phyloP scores from a whole-genome alignment of 805 yeast genomes.

The Candida pini region DNA sequence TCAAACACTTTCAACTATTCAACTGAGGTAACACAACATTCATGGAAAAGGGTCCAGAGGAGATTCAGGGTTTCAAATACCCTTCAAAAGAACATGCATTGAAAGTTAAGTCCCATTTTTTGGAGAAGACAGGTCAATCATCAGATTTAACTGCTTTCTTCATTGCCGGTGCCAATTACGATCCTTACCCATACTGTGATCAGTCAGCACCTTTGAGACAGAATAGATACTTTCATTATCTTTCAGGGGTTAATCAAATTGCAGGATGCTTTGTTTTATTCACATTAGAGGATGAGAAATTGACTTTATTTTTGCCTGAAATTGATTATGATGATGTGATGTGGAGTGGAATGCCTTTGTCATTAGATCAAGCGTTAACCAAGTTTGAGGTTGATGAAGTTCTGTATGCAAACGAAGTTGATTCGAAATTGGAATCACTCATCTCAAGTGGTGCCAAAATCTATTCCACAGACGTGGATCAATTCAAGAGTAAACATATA shows the following conservation, averaged over 20 bases:
- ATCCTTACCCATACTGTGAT: slow-evolving; percentile 71
- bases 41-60: slow-evolving; percentile 17
- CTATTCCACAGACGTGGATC: slow-evolving; percentile 53
- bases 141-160: slow-evolving; percentile 34
- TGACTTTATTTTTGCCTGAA: slow-evolving; percentile 74
- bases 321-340: slow-evolving; percentile 84
- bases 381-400: slow-evolving; percentile 82
- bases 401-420: slow-evolving; percentile 50
- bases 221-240: slow-evolving; percentile 82
- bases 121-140: slow-evolving; percentile 14
- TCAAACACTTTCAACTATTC: no score
- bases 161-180: slow-evolving; percentile 55
- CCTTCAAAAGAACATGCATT: slow-evolving; percentile 79
- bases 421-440: slow-evolving; percentile 27
- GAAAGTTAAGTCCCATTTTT: slow-evolving; percentile 36
- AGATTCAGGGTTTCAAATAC: slow-evolving; percentile 42
- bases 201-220: slow-evolving; percentile 77
- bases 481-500: slow-evolving; percentile 33
- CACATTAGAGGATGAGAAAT: slow-evolving; percentile 43
- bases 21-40: no score
- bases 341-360: slow-evolving; percentile 92
- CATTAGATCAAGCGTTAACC: slow-evolving; percentile 54
- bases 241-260: slow-evolving; percentile 70
- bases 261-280: slow-evolving; percentile 72
- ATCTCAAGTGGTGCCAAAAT: slow-evolving; percentile 25